phyloP scores from a whole-genome alignment of 1,284 basidiomycete genomes.

The Agaricales sp. region DNA sequence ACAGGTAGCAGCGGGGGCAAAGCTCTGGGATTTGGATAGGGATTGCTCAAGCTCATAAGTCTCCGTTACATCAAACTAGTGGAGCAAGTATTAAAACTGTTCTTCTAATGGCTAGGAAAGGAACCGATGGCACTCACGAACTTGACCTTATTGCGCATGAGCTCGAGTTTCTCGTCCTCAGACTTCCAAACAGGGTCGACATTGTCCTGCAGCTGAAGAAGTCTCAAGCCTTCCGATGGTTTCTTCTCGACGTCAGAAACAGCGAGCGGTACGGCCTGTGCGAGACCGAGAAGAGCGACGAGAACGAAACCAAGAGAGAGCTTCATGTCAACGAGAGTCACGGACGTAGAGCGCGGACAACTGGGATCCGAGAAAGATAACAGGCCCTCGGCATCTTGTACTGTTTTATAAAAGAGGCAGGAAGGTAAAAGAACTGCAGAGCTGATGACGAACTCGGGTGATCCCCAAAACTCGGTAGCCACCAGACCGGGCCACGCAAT shows the following conservation, averaged over 20 bases:
- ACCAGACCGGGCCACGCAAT: too few species aligned
- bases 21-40: neutral
- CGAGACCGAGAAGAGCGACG: neutral
- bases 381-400: too few species aligned
- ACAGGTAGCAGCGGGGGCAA: slow-evolving; percentile 2
- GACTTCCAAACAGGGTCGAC: slow-evolving; percentile 30
- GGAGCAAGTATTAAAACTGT: too few species aligned
- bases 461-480: too few species aligned
- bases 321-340: neutral
- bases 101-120: too few species aligned
- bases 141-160: slow-evolving; percentile 21
- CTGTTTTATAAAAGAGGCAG: too few species aligned
- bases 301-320: neutral
- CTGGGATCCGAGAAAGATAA: too few species aligned
- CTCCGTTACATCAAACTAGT: slow-evolving; percentile 9
- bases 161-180: slow-evolving; percentile 25
- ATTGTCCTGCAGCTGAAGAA: slow-evolving; percentile 35
- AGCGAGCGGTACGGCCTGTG: slow-evolving; percentile 19
- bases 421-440: too few species aligned
- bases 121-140: neutral
- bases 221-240: slow-evolving; percentile 28
- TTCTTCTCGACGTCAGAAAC: slow-evolving; percentile 25
- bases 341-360: neutral
- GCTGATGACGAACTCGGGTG: too few species aligned
- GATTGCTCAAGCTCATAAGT: slow-evolving; percentile 4